phyloP scores from a whole-genome alignment of 768 basidiomycete genomes.

The Crassisporium funariophilum region DNA sequence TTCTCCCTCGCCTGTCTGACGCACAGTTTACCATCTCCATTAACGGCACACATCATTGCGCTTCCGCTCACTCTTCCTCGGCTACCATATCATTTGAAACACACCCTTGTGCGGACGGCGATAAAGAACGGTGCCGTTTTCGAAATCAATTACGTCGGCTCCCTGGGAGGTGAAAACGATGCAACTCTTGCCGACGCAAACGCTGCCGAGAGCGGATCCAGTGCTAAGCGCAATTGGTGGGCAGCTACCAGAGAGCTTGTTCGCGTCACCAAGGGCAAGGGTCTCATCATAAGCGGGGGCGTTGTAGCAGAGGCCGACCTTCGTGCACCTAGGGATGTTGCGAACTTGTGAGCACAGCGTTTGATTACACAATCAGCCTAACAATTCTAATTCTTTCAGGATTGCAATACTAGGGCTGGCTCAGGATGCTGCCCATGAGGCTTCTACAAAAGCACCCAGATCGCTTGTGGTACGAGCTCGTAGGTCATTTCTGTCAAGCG shows the following conservation, averaged over 20 bases:
- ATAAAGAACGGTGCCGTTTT: conserved; percentile 83
- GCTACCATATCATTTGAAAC: conserved; percentile 79
- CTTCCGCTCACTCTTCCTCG: conserved; percentile 78
- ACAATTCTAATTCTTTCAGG: conserved; percentile 34
- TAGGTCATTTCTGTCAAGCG: conserved; percentile 37
- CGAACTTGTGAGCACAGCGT: conserved; percentile 62
- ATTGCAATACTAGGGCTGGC: conserved; percentile 67
- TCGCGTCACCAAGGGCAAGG: conserved; percentile 81
- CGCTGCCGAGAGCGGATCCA: conserved; percentile 52
- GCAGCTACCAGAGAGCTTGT: conserved; percentile 73
- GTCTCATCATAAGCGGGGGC: conserved; percentile 71
- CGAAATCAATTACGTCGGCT: conserved; percentile 78
- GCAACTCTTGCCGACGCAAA: conserved; percentile 44
- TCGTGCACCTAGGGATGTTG: conserved; percentile 71
- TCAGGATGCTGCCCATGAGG: conserved; percentile 67
- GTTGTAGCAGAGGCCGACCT: conserved; percentile 61
- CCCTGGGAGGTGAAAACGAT: conserved; percentile 65
- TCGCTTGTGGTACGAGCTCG: conserved; percentile 74
- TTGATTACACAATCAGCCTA: background rate
- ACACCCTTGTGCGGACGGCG: conserved; percentile 80
- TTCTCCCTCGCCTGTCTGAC: conserved; percentile 83
- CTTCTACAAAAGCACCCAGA: conserved; percentile 61
- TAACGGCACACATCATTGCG: conserved; percentile 81
- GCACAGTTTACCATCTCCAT: conserved; percentile 70
- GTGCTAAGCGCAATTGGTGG: conserved; percentile 84